phyloP scores from a whole-genome alignment of 306 rosid species.

The Ochetophila trinervis region DNA sequence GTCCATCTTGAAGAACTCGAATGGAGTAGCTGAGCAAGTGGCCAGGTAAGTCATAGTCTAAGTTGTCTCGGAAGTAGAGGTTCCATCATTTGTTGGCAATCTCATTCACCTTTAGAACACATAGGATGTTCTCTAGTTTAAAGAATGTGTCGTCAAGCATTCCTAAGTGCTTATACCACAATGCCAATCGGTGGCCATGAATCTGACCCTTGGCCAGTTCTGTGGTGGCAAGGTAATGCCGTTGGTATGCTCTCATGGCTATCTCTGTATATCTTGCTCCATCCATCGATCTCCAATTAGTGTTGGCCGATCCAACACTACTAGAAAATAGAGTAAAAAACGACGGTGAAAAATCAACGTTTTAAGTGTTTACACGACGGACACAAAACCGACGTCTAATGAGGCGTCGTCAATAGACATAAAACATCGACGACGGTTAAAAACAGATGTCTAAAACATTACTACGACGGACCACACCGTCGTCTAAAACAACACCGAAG shows the following conservation, averaged over 20 bases:
- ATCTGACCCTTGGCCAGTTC: slow-evolving; percentile 50
- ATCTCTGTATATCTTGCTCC: slow-evolving; percentile 88
- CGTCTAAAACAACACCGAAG: too few relatives aligned
- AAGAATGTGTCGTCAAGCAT: neutral
- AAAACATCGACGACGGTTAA: too few relatives aligned
- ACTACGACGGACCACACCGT: too few relatives aligned
- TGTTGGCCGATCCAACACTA: slow-evolving; percentile 89
- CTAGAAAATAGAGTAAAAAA: too few relatives aligned
- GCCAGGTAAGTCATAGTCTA: slow-evolving; percentile 18
- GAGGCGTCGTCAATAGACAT: too few relatives aligned
- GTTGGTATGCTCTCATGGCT: slow-evolving; percentile 89
- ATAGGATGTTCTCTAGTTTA: slow-evolving; percentile 25
- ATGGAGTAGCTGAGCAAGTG: slow-evolving; percentile 47
- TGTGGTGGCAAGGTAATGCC: slow-evolving; percentile 31
- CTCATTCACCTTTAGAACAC: slow-evolving; percentile 15
- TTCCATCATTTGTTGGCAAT: slow-evolving; percentile 33
- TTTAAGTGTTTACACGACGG: too few relatives aligned
- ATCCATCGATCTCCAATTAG: slow-evolving; percentile 89
- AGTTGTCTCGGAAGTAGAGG: slow-evolving; percentile 6
- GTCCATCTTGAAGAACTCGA: slow-evolving; percentile 22
- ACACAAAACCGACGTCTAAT: too few relatives aligned
- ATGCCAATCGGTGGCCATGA: slow-evolving; percentile 49
- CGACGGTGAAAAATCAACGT: too few relatives aligned
- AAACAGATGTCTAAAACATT: too few relatives aligned
- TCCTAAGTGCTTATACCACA: slow-evolving; percentile 74